Conservation (phyloP, 805 yeast species). For the Kodamaea leandrae region DNA sequence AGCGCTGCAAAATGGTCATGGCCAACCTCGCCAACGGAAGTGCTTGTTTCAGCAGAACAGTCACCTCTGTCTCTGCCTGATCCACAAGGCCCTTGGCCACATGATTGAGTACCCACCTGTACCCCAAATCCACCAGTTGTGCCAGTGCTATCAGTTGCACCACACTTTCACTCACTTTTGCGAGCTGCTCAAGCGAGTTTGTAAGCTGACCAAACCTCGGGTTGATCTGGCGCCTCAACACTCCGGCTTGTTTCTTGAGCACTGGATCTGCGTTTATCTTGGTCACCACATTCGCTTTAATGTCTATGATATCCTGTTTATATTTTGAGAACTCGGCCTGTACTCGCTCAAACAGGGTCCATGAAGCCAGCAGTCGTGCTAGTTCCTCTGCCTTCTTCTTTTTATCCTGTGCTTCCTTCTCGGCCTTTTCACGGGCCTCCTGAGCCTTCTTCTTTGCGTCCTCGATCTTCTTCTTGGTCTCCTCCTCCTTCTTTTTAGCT, state of each 20-base stretch:
- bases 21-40: conserved; percentile 74
- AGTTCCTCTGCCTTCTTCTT: conserved; percentile 10
- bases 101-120: conserved; percentile 73
- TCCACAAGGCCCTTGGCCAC: conserved; percentile 81
- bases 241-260: conserved; percentile 51
- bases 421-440: conserved; percentile 12
- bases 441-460: conserved; percentile 23
- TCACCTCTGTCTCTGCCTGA: conserved; percentile 91
- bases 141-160: conserved; percentile 48
- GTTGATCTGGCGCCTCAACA: conserved; percentile 72
- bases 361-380: conserved; percentile 22
- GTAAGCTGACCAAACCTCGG: conserved; percentile 93
- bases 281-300: conserved; percentile 58
- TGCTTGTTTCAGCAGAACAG: conserved; percentile 74
- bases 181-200: conserved; percentile 60
- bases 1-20: conserved; percentile 45
- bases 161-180: conserved; percentile 50
- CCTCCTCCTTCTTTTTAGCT: conserved; percentile 9
- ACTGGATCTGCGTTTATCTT: conserved; percentile 51
- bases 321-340: conserved; percentile 47
- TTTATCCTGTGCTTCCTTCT: conserved; percentile 1
- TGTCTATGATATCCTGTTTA: conserved; percentile 51
- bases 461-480: conserved; percentile 12
- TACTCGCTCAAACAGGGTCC: conserved; percentile 34
- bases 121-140: conserved; percentile 49